A percentile compares a stretch with the other conserved stretches of the same genome.
Conservation (phyloP, 2,329 filamentous ascomycete genomes). For the Bipolaris cookei region DNA sequence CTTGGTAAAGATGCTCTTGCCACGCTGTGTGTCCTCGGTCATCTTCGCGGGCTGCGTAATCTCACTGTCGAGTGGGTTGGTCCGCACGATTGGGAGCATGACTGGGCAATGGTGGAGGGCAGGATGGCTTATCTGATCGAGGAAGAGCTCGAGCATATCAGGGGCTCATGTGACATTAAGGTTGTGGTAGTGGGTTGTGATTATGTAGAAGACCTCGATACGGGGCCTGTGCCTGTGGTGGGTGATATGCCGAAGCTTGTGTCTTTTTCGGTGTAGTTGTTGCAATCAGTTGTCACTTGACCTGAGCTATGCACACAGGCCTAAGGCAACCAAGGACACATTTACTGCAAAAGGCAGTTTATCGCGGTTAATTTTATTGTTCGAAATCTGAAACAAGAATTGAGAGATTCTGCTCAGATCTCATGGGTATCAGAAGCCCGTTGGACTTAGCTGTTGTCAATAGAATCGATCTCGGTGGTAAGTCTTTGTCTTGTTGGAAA, state of each 20-base stretch:
- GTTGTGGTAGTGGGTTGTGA: neutral
- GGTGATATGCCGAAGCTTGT: neutral
- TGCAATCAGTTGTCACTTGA: neutral
- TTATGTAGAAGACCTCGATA: neutral
- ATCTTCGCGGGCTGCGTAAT: neutral
- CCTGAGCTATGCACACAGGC: neutral
- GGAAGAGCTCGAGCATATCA: slow-evolving; percentile 1
- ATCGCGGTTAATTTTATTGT: no score
- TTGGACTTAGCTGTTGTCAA: no score
- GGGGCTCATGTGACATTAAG: neutral
- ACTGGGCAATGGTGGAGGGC: slow-evolving; percentile 1
- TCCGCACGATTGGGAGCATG: neutral
- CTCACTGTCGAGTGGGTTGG: slow-evolving; percentile 6
- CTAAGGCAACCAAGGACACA: no score
- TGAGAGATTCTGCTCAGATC: no score
- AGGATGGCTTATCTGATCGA: neutral
- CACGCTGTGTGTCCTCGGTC: neutral
- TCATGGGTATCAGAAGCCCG: no score
- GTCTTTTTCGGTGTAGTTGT: neutral
- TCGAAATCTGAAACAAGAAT: no score
- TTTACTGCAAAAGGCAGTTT: no score
- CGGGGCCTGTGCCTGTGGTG: neutral
- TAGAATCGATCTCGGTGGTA: neutral
- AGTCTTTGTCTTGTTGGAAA: neutral
- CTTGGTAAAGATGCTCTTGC: neutral